Evolutionary conservation across 2,329 filamentous ascomycete genomes (phyloP), one percentile per base, ranked within the genome.

Genomic region (Ceratocystis albifundus): DNA sequence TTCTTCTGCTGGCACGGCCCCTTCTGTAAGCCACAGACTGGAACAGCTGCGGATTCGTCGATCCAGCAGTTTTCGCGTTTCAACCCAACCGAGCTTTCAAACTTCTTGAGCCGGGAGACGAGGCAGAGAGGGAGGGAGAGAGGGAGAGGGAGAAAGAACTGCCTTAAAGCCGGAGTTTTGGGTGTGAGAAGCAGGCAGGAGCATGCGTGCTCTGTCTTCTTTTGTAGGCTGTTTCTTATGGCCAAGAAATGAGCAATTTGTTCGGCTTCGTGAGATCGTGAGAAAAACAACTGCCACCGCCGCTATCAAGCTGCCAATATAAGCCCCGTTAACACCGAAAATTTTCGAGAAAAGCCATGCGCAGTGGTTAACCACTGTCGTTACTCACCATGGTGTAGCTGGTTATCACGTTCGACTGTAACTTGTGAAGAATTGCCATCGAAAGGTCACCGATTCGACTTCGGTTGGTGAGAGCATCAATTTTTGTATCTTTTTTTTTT

Each of bases 351-450:
- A 53, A 65, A 65, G 41, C 64, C 64, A 65, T 65, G 64, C 53
- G 64, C 64, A 66, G 61, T 46, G 50, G 61, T 59, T 25, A 36
- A 66, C 61, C 44, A 61, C 61, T 66, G 65, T 66, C 65, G 65
- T 45, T 32, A 66, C 65, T 64, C 65, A 66, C 65, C 61, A 64
- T 66, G 65, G 65, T 66, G 61, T 66, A 66, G 65, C 46, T 66
- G 65, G 65, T 66, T 66, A 66, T 66, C 65, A 66, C 65, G 65
- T 66, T 66, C 65, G 57, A 65, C 64, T 65, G 64, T 65, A 65
- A 65, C 61, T 63, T 61, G 57, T 48, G 12, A 65, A 64, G 28
- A 36, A 25, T 66, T 30, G 30, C 30, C 30, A 30, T 30, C 30
- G 30, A 30, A 30, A 30, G 30, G 30, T 30, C 30, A 30, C 64